These are phyloP conservation scores for Closterium sp. DNA, from an alignment of 139 green algal genomes.

Conservation along the genomic window DNA sequence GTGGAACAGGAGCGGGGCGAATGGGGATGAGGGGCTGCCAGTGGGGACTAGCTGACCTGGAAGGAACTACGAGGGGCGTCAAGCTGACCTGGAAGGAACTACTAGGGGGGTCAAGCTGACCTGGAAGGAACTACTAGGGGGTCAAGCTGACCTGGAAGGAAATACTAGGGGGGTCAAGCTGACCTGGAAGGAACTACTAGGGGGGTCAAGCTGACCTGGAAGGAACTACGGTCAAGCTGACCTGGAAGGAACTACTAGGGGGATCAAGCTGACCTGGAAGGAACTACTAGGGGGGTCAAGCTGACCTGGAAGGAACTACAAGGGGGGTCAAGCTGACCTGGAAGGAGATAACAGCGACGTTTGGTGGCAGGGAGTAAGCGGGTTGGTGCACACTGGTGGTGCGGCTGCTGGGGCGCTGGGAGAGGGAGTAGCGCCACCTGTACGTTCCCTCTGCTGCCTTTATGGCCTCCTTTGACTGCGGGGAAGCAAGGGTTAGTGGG, in stretches of 20 bases:
- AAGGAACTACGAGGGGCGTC: not conserved
- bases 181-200: not conserved
- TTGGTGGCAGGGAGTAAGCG: conserved; percentile 27
- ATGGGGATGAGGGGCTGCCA: not conserved
- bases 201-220: conserved; percentile 24
- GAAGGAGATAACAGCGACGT: conserved; percentile 45
- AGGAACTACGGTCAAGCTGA: too few species aligned
- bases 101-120: too few species aligned
- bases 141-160: too few species aligned
- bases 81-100: too few species aligned
- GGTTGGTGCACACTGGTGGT: not conserved
- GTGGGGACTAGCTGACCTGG: not conserved
- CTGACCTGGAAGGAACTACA: too few species aligned
- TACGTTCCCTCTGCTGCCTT: not conserved
- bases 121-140: too few species aligned
- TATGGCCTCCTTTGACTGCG: not conserved
- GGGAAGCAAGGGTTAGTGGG: not conserved
- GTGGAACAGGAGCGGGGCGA: too few species aligned
- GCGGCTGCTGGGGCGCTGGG: not conserved
- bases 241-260: too few species aligned
- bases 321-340: too few species aligned
- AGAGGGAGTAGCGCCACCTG: not conserved
- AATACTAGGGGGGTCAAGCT: too few species aligned
- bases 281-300: too few species aligned
- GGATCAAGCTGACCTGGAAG: too few species aligned